A percentile compares a stretch with the other conserved stretches of the same genome.
Evolutionary conservation across 176 grass and related monocot genomes (phyloP).

Genomic region (Raddia guianensis): DNA sequence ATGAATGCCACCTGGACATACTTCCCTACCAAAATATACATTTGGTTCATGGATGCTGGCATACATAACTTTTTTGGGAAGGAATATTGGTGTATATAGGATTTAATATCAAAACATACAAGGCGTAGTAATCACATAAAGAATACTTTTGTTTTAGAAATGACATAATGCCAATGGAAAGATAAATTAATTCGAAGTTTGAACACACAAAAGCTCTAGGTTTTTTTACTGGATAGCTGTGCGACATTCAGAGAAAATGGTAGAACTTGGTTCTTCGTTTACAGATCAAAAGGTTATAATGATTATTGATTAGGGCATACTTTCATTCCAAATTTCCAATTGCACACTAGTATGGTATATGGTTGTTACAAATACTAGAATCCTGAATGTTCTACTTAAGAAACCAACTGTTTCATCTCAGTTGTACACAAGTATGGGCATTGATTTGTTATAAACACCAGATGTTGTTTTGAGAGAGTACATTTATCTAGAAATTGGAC

Average conservation of each 20-base stretch:
- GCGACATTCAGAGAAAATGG: background rate
- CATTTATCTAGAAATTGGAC: background rate
- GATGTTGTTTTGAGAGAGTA: background rate
- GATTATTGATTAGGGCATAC: background rate
- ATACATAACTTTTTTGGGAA: too few species aligned
- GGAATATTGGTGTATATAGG: too few species aligned
- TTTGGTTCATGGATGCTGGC: background rate
- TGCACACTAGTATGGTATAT: background rate
- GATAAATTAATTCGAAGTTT: background rate
- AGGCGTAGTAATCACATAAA: slow-evolving; percentile 8
- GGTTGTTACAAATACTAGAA: background rate
- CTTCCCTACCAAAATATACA: background rate
- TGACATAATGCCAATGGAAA: background rate
- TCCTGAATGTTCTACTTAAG: background rate
- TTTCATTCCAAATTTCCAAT: background rate
- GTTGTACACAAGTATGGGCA: background rate
- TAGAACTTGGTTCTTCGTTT: background rate
- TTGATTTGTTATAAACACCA: background rate
- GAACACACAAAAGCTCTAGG: background rate
- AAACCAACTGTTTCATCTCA: background rate
- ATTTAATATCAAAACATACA: background rate
- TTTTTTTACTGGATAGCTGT: background rate
- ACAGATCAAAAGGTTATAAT: background rate
- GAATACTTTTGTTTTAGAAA: background rate
- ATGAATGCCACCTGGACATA: slow-evolving; percentile 12